These are phyloP conservation scores for Picea abies DNA, from an alignment of 83 land plant species.

Conservation along the genomic window DNA sequence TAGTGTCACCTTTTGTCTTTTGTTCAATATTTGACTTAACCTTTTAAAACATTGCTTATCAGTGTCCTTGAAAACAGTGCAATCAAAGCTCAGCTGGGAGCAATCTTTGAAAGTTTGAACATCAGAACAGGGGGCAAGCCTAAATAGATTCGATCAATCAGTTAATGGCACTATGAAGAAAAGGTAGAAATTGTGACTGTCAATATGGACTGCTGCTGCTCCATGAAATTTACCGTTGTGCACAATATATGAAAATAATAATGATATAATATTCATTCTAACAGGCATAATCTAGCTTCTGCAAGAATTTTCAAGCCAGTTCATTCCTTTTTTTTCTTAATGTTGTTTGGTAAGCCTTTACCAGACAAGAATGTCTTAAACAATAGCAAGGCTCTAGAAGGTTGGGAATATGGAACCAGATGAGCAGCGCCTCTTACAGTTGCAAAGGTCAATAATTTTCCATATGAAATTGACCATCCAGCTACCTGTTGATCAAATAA, in stretches of 20 bases:
- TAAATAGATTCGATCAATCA: too few species aligned
- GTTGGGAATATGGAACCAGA: slow-evolving; percentile 89
- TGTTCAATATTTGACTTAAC: too few species aligned
- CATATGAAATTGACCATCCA: slow-evolving; percentile 77
- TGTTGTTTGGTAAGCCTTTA: slow-evolving; percentile 41
- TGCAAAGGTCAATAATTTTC: slow-evolving; percentile 70
- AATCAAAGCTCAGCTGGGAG: too few species aligned
- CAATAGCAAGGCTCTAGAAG: slow-evolving; percentile 61
- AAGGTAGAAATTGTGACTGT: too few species aligned
- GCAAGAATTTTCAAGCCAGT: not conserved
- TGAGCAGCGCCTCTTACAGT: slow-evolving; percentile 90
- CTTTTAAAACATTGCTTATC: too few species aligned
- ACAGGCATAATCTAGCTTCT: not conserved
- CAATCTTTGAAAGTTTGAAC: too few species aligned
- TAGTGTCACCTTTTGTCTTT: too few species aligned
- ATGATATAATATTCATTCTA: not conserved
- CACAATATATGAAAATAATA: not conserved
- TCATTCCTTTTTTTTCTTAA: slow-evolving; percentile 4
- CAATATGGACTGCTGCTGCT: too few species aligned
- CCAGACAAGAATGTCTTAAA: slow-evolving; percentile 63
- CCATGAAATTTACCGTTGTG: too few species aligned
- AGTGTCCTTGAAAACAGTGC: too few species aligned
- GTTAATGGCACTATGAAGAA: too few species aligned
- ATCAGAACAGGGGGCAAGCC: too few species aligned
- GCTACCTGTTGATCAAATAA: slow-evolving; percentile 51